phyloP scores from a whole-genome alignment of 176 grass and related monocot species.

The Aegilops bicornis region DNA sequence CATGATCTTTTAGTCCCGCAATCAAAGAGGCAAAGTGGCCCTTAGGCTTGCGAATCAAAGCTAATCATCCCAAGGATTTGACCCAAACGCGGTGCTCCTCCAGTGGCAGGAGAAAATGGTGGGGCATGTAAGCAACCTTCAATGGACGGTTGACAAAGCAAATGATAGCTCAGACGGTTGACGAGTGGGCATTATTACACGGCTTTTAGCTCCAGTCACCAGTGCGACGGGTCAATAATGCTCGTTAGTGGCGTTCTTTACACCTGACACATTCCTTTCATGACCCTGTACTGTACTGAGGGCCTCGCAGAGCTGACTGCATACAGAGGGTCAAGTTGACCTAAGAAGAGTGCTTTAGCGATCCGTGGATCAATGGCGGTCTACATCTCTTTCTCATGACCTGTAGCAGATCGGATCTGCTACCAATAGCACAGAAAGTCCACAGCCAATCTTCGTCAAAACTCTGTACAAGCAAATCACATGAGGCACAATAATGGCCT shows the following conservation, averaged over 20 bases:
- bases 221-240: constrained; percentile 14
- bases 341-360: neutral
- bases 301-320: neutral
- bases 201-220: neutral
- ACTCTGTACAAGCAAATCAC: constrained; percentile 21
- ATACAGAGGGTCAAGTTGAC: neutral
- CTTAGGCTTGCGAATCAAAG: neutral
- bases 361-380: neutral
- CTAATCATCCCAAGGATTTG: constrained; percentile 2
- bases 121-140: neutral
- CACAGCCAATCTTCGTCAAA: neutral
- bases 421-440: neutral
- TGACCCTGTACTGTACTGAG: neutral
- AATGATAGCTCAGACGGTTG: neutral
- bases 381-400: neutral
- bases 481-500: neutral
- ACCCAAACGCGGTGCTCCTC: neutral
- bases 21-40: neutral
- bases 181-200: constrained; percentile 9
- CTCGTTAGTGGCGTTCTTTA: constrained; percentile 5
- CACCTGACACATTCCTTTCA: neutral
- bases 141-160: constrained; percentile 24
- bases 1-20: neutral
- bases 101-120: constrained; percentile 21
- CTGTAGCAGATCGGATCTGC: neutral